Evolutionary conservation across 1,139 yeast genomes (phyloP).

Genomic region (Candida sp.): DNA sequence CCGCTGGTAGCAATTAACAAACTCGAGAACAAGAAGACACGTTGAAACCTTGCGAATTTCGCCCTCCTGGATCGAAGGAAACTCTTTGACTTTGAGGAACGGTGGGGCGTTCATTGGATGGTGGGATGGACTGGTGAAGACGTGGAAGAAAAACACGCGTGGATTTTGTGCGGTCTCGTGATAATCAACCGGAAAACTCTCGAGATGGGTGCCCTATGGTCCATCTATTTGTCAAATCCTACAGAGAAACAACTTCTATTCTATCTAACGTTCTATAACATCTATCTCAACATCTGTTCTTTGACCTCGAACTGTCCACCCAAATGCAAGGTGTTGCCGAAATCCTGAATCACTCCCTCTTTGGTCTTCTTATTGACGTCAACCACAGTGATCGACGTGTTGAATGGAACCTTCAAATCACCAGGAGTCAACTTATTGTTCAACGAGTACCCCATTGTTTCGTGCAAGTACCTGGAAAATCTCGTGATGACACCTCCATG

Average conservation of each 20-base stretch:
- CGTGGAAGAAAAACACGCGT: too few species aligned
- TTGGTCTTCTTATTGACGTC: constrained; percentile 47
- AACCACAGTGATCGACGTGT: constrained; percentile 72
- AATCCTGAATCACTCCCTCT: constrained; percentile 47
- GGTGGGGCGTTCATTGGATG: background rate
- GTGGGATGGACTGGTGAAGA: background rate
- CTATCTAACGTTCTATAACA: background rate
- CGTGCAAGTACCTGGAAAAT: constrained; percentile 51
- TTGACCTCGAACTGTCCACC: constrained; percentile 60
- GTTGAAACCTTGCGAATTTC: background rate
- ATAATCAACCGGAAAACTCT: too few species aligned
- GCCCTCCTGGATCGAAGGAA: background rate
- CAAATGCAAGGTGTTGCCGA: constrained; percentile 69
- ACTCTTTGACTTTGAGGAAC: background rate
- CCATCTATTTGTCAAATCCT: too few species aligned
- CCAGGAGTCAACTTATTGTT: constrained; percentile 36
- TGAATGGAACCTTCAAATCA: constrained; percentile 65
- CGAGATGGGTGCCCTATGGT: too few species aligned
- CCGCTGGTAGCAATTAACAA: background rate
- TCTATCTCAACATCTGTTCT: constrained; percentile 45
- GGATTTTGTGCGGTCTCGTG: too few species aligned
- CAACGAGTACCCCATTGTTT: constrained; percentile 40
- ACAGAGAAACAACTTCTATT: too few species aligned
- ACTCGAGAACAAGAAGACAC: background rate
- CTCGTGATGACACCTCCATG: constrained; percentile 89